Evolutionary conservation across 2,329 filamentous ascomycete genomes (phyloP).

Genomic region (Fusarium lateritium): DNA sequence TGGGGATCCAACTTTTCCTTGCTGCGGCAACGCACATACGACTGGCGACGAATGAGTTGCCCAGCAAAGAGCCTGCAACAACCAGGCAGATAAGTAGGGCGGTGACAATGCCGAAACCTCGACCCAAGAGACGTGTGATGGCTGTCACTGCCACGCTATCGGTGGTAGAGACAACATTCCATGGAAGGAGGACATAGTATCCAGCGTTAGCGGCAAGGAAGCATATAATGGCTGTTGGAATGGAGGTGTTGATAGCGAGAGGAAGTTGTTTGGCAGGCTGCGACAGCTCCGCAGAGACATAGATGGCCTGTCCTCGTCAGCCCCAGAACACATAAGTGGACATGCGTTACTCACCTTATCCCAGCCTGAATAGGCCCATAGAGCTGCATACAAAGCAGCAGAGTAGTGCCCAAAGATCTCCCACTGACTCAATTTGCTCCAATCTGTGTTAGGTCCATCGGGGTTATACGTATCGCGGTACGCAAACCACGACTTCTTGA

Average conservation of each 20-base stretch:
- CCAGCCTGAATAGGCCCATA: constrained; percentile 78
- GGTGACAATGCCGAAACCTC: constrained; percentile 66
- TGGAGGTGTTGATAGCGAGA: constrained; percentile 72
- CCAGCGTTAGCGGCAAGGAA: constrained; percentile 73
- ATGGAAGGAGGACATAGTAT: constrained; percentile 75
- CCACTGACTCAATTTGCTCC: constrained; percentile 66
- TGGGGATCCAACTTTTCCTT: constrained; percentile 66
- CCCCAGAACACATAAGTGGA: fast-evolving
- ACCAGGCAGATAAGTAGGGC: constrained; percentile 72
- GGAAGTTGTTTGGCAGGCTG: constrained; percentile 69
- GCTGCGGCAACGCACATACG: constrained; percentile 73
- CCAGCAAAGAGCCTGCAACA: constrained; percentile 72
- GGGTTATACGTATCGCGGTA: constrained; percentile 65
- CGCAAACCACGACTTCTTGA: constrained; percentile 68
- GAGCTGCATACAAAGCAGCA: constrained; percentile 71
- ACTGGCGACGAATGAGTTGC: constrained; percentile 74
- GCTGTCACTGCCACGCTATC: constrained; percentile 76
- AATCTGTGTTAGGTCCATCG: constrained; percentile 65
- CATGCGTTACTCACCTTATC: constrained; percentile 66
- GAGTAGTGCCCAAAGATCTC: constrained; percentile 72
- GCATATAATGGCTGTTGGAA: constrained; percentile 71
- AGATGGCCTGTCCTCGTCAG: constrained; percentile 60
- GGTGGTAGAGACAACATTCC: constrained; percentile 69
- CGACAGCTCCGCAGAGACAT: constrained; percentile 68
- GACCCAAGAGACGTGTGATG: constrained; percentile 68